phyloP scores from a whole-genome alignment of 805 yeast genomes.

The Candida ascalaphidarum region DNA sequence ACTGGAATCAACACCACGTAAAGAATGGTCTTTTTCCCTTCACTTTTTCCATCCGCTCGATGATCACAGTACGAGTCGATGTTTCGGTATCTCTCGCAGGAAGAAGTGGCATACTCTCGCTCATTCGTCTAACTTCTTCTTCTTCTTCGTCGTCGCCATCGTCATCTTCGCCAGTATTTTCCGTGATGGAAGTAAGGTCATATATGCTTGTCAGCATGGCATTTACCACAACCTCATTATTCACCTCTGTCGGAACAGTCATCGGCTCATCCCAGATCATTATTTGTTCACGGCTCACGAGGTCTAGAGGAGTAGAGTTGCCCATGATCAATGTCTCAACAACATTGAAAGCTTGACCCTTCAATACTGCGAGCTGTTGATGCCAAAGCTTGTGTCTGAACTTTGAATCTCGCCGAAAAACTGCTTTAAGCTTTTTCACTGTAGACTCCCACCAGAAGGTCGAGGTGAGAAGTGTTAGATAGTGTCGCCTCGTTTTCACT shows the following conservation, averaged over 20 bases:
- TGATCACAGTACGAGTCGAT: no score
- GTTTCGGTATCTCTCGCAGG: constrained; percentile 24
- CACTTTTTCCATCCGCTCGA: constrained; percentile 52
- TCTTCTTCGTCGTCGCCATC: constrained; percentile 1
- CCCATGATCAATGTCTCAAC: constrained; percentile 53
- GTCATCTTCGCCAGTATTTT: background rate
- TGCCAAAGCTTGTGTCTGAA: constrained; percentile 61
- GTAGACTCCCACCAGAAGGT: constrained; percentile 66
- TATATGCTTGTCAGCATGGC: constrained; percentile 31
- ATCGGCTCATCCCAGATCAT: constrained; percentile 53
- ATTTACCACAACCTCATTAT: constrained; percentile 21
- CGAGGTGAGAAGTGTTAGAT: constrained; percentile 50
- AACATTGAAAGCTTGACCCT: constrained; percentile 73
- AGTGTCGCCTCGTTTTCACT: constrained; percentile 44
- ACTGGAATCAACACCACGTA: constrained; percentile 45
- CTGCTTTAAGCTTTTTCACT: constrained; percentile 33
- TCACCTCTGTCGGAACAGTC: constrained; percentile 39
- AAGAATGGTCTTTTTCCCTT: constrained; percentile 53
- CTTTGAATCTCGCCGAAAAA: constrained; percentile 49
- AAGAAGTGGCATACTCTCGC: no score
- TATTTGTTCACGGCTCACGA: constrained; percentile 50
- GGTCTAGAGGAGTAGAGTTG: constrained; percentile 59
- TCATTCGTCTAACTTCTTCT: background rate
- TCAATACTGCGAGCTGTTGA: constrained; percentile 60
- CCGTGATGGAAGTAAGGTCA: constrained; percentile 4